Evolutionary conservation across 1,139 yeast genomes (phyloP), one percentile per base, ranked within the genome.

Genomic region (Yamadazyma diospyri): DNA sequence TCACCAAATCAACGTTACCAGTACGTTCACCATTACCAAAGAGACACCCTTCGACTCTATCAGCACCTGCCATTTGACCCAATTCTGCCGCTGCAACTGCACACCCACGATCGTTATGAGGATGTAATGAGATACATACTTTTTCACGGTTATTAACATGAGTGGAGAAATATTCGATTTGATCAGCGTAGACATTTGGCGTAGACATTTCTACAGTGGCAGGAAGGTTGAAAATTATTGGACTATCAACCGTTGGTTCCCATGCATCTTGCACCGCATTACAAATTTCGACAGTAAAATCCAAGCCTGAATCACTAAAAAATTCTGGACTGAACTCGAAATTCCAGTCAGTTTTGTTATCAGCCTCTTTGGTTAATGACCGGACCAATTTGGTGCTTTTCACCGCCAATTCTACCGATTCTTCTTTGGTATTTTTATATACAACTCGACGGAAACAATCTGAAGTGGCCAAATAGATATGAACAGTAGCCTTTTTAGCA

Each of bases 1-100:
- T 89, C 34, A 89, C 95, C 38, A 92, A 69, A 60, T 92, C 98
- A 43, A 92, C 97, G 58, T 92, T 92, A 57, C 98, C 97, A 18
- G 98, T 92, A 64, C 97, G 81, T 72, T 92, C 98, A 57, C 98
- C 97, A 59, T 89, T 92, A 47, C 97, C 97, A 52, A 92, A 92
- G 40, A 92, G 69, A 69, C 97, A 92, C 33, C 98, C 97, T 64
- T 92, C 98, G 25, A 92, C 94, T 64, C 98, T 79, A 61, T 92
- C 96, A 29, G 96, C 97, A 46, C 98, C 97, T 4, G 96, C 98
- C 61, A 92, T 60, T 42, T 85, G 75, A 39, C 95, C 97, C 40
- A 92, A 73, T 64, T 92, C 98, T 10, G 97, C 82, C 15, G 97
- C 97, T 12, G 97, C 97, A 28, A 92, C 97, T 39, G 95, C 97